Evolutionary conservation across 148 eudicot species (phyloP).

Genomic region (Beta vulgaris): DNA sequence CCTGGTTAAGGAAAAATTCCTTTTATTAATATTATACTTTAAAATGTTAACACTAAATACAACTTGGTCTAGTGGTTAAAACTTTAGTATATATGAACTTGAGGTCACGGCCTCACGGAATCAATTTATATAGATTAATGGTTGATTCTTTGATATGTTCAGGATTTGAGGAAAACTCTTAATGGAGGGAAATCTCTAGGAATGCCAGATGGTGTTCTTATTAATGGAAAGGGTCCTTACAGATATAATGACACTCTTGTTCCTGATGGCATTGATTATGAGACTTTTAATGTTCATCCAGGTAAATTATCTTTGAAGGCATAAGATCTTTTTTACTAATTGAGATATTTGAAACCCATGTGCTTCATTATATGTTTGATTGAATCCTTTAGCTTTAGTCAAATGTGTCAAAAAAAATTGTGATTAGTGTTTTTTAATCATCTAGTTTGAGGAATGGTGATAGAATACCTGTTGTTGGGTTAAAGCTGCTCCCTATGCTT

Average conservation of each 20-base stretch:
- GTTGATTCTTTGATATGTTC: constrained; percentile 3
- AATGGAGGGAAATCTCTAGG: constrained; percentile 79
- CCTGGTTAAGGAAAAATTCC: too few relatives aligned
- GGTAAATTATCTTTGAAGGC: constrained; percentile 38
- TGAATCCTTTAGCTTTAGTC: background rate
- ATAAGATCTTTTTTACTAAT: background rate
- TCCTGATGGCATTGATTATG: constrained; percentile 84
- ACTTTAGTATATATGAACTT: too few relatives aligned
- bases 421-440: background rate
- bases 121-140: too few relatives aligned
- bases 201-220: constrained; percentile 95
- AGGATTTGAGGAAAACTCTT: constrained; percentile 82
- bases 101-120: too few relatives aligned
- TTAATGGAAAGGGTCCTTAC: constrained; percentile 96
- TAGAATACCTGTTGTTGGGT: background rate
- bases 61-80: too few relatives aligned
- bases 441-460: background rate
- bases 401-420: background rate
- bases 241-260: constrained; percentile 82
- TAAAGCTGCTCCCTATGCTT: background rate
- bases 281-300: constrained; percentile 76
- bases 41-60: too few relatives aligned
- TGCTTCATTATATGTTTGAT: background rate
- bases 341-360: background rate
- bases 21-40: too few relatives aligned